Evolutionary conservation across 495 filamentous ascomycete genomes (phyloP), one percentile per base, ranked within the genome.

Genomic region (Amniculicola lignicola): DNA sequence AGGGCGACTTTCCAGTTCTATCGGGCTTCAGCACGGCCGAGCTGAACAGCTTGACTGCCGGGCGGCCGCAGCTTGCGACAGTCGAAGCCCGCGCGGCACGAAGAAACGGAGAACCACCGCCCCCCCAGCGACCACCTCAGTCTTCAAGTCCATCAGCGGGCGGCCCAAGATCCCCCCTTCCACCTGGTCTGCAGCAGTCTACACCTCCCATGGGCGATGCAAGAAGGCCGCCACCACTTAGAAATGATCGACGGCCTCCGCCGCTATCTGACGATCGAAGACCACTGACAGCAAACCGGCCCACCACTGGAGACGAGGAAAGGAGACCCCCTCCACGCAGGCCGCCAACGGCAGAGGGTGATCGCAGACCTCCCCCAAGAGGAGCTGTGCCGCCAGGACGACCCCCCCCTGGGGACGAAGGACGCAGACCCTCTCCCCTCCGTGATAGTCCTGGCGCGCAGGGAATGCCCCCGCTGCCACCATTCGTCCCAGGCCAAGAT

Each of bases 11-110:
- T 19, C 93, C 93, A 18, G 79, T 82, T 29, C 73, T 98, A 15
- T 77, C 81, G 38, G 92, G 91, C 6, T 97, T 97, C 68, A 86
- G 87, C 61, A 76, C 84, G 28, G 82, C 78, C 35, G 90, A 96
- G 70, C 77, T 82, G 24, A 89, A 92, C 54, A 73, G 80, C 35
- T 76, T 95, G 31, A 63, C 83, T 37, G 86, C 81, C 15, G 40
- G 66, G 21, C 68, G 61, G 42, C 55, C 71, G 24, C 55, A 73
- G 38, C 51, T 65, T 47, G 64, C 75, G 46, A 69, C 58, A 2
- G 22, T 45, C 43, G 58, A 52, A 46, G 39, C 27, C 21, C 47
- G 56, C 14, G 23, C 39, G 15, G 40, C 47, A 41, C 29, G 52
- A 15, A 25, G 63, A 10, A 36, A 37, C 18, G 35, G 25, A 22